Percentiles rank a stretch among this genome's conserved stretches.
phyloP scores from a whole-genome alignment of 176 grass and related monocot genomes.

The Elymus sibiricus region DNA sequence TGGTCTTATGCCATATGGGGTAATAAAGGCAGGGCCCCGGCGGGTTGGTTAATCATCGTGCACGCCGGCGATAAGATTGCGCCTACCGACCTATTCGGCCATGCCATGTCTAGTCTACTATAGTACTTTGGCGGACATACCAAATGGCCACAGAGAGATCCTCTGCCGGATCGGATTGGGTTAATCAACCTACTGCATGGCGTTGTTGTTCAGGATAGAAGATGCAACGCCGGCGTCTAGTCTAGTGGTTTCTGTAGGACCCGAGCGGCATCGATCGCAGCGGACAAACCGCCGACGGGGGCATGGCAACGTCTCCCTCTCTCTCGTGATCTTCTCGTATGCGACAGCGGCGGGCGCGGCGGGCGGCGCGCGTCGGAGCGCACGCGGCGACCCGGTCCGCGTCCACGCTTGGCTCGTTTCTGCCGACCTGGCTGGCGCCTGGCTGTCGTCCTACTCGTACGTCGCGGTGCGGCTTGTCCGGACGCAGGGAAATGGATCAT shows the following conservation, averaged over 20 bases:
- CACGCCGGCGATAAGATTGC: neutral
- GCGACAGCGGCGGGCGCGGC: too few species aligned
- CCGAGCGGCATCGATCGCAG: neutral
- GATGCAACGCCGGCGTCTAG: neutral
- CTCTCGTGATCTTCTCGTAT: too few species aligned
- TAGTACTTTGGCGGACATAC: neutral
- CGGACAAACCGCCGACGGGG: neutral
- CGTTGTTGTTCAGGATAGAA: neutral
- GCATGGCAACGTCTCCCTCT: too few species aligned
- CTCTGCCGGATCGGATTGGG: neutral
- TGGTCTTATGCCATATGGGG: constrained; percentile 5
- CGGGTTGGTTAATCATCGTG: neutral
- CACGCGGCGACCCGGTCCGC: too few species aligned
- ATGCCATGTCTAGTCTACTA: neutral
- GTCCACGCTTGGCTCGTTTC: neutral
- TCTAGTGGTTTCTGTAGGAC: too few species aligned
- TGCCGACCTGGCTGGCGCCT: neutral
- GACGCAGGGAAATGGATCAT: neutral
- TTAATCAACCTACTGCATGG: neutral
- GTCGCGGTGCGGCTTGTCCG: neutral
- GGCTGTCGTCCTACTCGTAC: neutral
- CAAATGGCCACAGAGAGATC: neutral
- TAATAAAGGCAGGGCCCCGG: neutral
- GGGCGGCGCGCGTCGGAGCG: too few species aligned
- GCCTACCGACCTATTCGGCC: neutral